These are phyloP conservation scores for Ophiostoma triangulosporum DNA, from an alignment of 2,329 filamentous ascomycete genomes.

Conservation along the genomic window DNA sequence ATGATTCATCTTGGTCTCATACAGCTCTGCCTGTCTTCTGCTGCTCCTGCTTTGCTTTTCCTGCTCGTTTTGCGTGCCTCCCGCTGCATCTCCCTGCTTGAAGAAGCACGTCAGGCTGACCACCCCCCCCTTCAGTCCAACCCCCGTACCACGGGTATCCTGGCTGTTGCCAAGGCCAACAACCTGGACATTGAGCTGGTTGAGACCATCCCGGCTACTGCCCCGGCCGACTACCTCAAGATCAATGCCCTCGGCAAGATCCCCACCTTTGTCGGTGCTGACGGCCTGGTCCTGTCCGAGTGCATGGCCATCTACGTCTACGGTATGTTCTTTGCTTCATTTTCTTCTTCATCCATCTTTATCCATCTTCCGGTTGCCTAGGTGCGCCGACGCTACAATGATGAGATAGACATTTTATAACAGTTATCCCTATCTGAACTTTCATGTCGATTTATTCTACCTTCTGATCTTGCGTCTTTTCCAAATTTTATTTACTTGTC, in stretches of 20 bases:
- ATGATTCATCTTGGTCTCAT: not conserved
- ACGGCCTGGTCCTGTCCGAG: constrained; percentile 84
- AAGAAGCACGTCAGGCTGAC: constrained; percentile 11
- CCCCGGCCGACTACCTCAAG: constrained; percentile 67
- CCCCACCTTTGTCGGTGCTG: constrained; percentile 81
- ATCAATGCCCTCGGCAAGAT: constrained; percentile 81
- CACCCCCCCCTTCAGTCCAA: constrained; percentile 50
- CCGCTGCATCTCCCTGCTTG: not conserved
- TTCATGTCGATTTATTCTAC: constrained; percentile 77
- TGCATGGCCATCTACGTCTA: constrained; percentile 93
- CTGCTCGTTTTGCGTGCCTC: constrained; percentile 1
- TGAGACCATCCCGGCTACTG: constrained; percentile 50
- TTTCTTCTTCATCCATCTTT: not conserved
- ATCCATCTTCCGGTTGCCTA: not conserved
- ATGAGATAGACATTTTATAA: constrained; percentile 66
- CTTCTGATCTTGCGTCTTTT: constrained; percentile 51
- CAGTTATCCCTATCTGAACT: constrained; percentile 99
- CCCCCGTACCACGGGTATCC: constrained; percentile 76
- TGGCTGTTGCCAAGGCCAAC: constrained; percentile 95
- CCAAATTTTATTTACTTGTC: constrained; percentile 18
- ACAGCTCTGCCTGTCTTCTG: not conserved
- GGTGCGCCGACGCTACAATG: constrained; percentile 24
- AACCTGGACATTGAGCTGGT: constrained; percentile 82
- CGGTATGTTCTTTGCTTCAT: constrained; percentile 50
- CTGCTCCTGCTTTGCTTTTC: constrained; percentile 2